Percentiles rank a stretch among this genome's conserved stretches.
Conservation (phyloP, 2,329 filamentous ascomycete genomes). For the Cladophialophora immunda region DNA sequence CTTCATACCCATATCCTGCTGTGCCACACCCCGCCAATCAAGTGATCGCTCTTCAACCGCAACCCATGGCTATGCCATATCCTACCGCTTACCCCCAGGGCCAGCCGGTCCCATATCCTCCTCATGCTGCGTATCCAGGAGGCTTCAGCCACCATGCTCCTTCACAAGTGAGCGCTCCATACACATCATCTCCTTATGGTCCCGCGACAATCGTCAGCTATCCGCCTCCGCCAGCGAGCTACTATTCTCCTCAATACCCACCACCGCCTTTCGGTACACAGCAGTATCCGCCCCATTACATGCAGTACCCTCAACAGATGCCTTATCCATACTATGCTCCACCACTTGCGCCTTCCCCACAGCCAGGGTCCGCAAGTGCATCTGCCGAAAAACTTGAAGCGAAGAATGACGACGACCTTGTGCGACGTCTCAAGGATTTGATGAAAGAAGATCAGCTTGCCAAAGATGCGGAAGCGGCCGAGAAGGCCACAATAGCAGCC, state of each 20-base stretch:
- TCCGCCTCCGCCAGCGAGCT: constrained; percentile 40
- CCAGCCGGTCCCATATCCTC: constrained; percentile 33
- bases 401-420: constrained; percentile 65
- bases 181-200: constrained; percentile 43
- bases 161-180: constrained; percentile 40
- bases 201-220: constrained; percentile 52
- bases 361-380: constrained; percentile 46
- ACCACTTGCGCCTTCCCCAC: constrained; percentile 49
- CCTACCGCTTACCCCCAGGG: constrained; percentile 30
- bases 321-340: constrained; percentile 43
- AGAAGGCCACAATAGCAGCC: constrained; percentile 61
- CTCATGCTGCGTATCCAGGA: constrained; percentile 27
- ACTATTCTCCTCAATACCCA: constrained; percentile 47
- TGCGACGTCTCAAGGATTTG: constrained; percentile 67
- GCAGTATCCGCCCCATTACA: constrained; percentile 46
- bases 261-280: constrained; percentile 43
- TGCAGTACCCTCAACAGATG: constrained; percentile 48
- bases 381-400: constrained; percentile 47
- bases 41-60: constrained; percentile 36
- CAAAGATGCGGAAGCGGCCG: constrained; percentile 36
- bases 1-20: constrained; percentile 47
- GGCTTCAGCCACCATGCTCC: constrained; percentile 31
- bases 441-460: constrained; percentile 44
- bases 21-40: constrained; percentile 36
- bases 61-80: constrained; percentile 36